A percentile compares a stretch with the other conserved stretches of the same genome.
Conservation (phyloP, 139 green algal species). For the Chlorella sorokiniana region DNA sequence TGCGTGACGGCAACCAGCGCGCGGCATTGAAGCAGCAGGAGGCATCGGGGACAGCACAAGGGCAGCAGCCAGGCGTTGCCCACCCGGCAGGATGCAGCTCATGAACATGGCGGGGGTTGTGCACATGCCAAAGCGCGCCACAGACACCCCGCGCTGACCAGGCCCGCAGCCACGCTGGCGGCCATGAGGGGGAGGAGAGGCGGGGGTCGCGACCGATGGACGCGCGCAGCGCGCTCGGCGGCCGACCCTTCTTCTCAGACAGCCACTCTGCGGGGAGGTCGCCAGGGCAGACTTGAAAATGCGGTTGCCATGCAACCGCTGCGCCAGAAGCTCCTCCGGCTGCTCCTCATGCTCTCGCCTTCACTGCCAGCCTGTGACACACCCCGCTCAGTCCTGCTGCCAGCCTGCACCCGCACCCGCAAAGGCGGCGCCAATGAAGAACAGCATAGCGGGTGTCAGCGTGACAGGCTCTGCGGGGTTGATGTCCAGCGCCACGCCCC, state of each 20-base stretch:
- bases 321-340: too few species aligned
- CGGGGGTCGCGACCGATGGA: conserved; percentile 80
- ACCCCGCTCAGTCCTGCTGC: too few species aligned
- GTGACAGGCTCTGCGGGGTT: conserved; percentile 36
- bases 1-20: background rate
- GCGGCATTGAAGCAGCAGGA: too few species aligned
- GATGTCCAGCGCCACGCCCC: conserved; percentile 84
- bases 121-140: conserved; percentile 75
- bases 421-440: conserved; percentile 85
- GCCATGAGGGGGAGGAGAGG: conserved; percentile 68
- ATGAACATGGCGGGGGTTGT: conserved; percentile 98
- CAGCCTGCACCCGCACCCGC: conserved; percentile 21
- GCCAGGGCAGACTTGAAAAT: too few species aligned
- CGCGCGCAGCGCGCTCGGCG: conserved; percentile 37
- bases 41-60: background rate
- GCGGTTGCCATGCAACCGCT: too few species aligned
- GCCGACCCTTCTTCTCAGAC: background rate
- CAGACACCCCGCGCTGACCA: conserved; percentile 59
- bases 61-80: background rate
- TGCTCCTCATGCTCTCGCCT: too few species aligned
- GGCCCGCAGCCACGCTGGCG: conserved; percentile 64
- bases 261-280: conserved; percentile 70
- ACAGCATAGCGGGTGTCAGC: conserved; percentile 69
- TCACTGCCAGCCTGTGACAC: too few species aligned
- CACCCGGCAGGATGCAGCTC: conserved; percentile 69